Base-by-base conservation (phyloP, 2,329 filamentous ascomycete genomes). In the Aureobasidium uvarum region DNA sequence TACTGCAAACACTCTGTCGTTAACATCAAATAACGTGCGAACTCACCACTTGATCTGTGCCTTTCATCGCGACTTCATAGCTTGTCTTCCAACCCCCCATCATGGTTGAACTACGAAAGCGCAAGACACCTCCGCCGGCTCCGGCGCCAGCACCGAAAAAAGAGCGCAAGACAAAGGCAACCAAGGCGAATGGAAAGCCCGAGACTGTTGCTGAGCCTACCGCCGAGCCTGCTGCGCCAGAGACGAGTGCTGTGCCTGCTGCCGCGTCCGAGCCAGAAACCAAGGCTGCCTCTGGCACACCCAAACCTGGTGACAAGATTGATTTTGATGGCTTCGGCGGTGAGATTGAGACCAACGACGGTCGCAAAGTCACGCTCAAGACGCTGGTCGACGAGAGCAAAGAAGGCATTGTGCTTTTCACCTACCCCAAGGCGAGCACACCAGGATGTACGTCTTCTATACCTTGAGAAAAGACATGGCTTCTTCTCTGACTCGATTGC, bases 381-480 rank as follows among this genome's bases (percentile, higher is more conserved):
- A 82, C 87, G 71, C 86, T 99, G 28, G 84, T 97, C 56, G 89
- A 92, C 60, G 85, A 89, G 74, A 96, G 92, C 84, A 88, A 91
- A 79, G 83, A 85, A 41, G 95, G 94, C 31, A 89, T 98, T 50
- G 91, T 96, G 39, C 81, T 98, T 36, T 97, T 99, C 77, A 97
- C 93, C 38, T 98, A 98, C 75, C 95, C 95, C 66, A 96, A 90
- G 80, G 95, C 95, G 14, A 95, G 90, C 33, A 99, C 95, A 25
- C 91, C 92, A 43, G 94, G 94, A 68, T 98, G 94, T 96, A 86
- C 85, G 91, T 80, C 77, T 11, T 33, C 25, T 39, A 28, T 76
- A 65, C n/a, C 62, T 2, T 68, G 54, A 51, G 18, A 38, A 28
- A 16, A 59, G 55, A 33, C 25, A 28, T 50, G 23, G 18, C 18